Conservation (phyloP, 345 rosid species). For the Salix suchowensis region DNA sequence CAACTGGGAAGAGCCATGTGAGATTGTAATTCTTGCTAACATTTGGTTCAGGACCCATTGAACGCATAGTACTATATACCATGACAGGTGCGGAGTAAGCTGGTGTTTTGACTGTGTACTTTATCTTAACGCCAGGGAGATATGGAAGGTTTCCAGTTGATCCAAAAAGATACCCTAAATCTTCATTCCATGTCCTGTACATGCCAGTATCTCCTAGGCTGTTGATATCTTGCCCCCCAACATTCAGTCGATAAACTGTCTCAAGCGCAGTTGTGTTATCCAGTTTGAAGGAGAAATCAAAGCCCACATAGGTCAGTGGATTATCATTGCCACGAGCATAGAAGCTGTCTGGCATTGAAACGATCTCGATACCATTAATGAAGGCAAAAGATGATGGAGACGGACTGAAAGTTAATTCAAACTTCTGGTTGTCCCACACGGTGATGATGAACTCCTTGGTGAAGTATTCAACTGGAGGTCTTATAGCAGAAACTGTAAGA, state of each 20-base stretch:
- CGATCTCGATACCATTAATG: conserved; percentile 2
- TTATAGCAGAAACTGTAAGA: not conserved
- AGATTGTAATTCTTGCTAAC: not conserved
- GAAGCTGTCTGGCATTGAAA: not conserved
- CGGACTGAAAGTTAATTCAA: not conserved
- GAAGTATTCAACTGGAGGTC: not conserved
- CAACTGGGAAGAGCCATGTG: not conserved
- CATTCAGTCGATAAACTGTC: not conserved
- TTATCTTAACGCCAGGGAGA: not conserved
- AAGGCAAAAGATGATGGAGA: not conserved
- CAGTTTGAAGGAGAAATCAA: not conserved
- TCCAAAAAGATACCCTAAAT: not conserved
- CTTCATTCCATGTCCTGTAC: not conserved
- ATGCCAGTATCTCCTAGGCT: not conserved
- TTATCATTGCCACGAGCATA: not conserved
- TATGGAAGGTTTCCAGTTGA: not conserved
- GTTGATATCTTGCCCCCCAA: not conserved
- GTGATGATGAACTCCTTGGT: not conserved
- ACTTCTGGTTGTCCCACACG: not conserved
- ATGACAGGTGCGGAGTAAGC: not conserved
- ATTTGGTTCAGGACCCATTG: not conserved
- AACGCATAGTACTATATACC: not conserved
- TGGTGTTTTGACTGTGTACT: not conserved
- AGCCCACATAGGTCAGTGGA: not conserved
- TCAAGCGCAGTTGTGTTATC: not conserved